phyloP scores from a whole-genome alignment of 306 rosid species.

The Cyamopsis tetragonoloba region DNA sequence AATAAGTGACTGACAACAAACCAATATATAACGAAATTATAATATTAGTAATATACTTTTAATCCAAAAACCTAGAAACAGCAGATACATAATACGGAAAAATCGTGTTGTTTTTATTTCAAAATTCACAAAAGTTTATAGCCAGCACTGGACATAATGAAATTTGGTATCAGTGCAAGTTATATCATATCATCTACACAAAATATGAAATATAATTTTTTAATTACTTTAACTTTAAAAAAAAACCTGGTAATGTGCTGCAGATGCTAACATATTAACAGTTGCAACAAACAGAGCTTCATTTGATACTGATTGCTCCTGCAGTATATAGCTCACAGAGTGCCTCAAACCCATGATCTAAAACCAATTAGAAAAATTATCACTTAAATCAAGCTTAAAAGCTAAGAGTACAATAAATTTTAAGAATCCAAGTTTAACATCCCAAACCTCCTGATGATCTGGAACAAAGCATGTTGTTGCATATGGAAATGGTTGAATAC shows the following conservation, averaged over 20 bases:
- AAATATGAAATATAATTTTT: background rate
- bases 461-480: constrained; percentile 62
- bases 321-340: constrained; percentile 51
- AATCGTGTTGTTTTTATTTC: background rate
- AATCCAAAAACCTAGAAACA: background rate
- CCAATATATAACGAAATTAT: background rate
- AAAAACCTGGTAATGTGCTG: constrained; percentile 77
- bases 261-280: constrained; percentile 67
- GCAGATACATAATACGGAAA: background rate
- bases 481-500: constrained; percentile 50
- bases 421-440: constrained; percentile 17
- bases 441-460: constrained; percentile 70
- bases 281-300: constrained; percentile 81
- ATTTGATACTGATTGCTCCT: constrained; percentile 52
- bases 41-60: background rate
- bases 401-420: constrained; percentile 8
- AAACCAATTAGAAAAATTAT: constrained; percentile 24
- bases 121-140: background rate
- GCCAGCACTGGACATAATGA: background rate
- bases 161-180: background rate
- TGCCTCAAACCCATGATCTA: constrained; percentile 67
- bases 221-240: background rate
- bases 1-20: background rate
- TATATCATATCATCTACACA: background rate
- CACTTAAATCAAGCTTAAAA: constrained; percentile 9